These are phyloP conservation scores for Escovopsis sp. DNA, from an alignment of 2,329 filamentous ascomycete species.

Conservation along the genomic window DNA sequence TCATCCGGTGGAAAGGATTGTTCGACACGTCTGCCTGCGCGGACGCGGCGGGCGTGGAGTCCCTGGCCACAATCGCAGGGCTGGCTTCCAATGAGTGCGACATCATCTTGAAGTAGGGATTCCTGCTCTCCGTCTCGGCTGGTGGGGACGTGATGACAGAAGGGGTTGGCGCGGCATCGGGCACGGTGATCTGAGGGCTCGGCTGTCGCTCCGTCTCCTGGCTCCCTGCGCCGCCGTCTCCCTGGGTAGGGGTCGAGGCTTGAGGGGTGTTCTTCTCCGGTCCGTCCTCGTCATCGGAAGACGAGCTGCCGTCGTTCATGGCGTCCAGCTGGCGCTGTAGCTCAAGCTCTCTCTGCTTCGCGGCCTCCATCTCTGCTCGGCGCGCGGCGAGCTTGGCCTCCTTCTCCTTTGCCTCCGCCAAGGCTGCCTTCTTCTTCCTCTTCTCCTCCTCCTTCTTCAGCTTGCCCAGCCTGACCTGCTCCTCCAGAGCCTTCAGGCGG, in stretches of 20 bases:
- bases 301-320: constrained; percentile 57
- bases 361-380: constrained; percentile 81
- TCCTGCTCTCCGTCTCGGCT: constrained; percentile 66
- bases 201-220: constrained; percentile 39
- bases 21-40: constrained; percentile 52
- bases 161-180: constrained; percentile 34
- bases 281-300: constrained; percentile 69
- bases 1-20: constrained; percentile 88
- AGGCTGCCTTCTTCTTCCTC: constrained; percentile 74
- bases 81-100: constrained; percentile 49
- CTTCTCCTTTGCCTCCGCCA: constrained; percentile 76
- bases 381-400: constrained; percentile 72
- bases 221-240: constrained; percentile 34
- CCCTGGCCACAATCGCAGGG: constrained; percentile 25
- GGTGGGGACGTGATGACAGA: constrained; percentile 38
- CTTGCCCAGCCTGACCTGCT: constrained; percentile 87
- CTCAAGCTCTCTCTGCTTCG: constrained; percentile 78
- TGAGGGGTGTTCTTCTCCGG: constrained; percentile 53
- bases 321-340: constrained; percentile 74
- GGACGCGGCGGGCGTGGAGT: constrained; percentile 25
- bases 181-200: constrained; percentile 34
- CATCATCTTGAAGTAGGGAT: constrained; percentile 89
- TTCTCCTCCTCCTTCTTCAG: constrained; percentile 95
- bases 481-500: constrained; percentile 76
- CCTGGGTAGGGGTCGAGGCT: constrained; percentile 42